Base-by-base conservation (phyloP, 495 filamentous ascomycete genomes). In the Penicillium lividum region DNA sequence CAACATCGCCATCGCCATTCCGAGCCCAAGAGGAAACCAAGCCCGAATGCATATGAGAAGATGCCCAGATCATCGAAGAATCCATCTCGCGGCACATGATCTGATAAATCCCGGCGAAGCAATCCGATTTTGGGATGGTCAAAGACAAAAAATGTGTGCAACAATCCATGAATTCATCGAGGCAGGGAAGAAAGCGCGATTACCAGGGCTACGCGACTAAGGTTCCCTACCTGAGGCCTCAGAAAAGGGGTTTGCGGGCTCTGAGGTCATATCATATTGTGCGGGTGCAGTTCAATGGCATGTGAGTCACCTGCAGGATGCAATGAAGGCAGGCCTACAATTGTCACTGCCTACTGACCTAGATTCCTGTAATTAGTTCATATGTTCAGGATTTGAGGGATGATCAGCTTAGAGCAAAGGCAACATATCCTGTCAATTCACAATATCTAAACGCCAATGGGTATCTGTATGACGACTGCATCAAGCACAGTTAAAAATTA, bases 41-140 rank as follows among this genome's bases (percentile, higher is more conserved):
- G 89, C 64, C 91, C 91, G 49, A 98, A 98, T 77, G 94, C 93
- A 0, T 97, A 98, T 72, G 94, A 98, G 77, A 93, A 89, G 73
- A 86, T 91, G 81, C 92, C 93, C 2, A 90, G 87, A 66, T 50
- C 64, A 27, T 67, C 57, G 29, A 72, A 71, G 45, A 58, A 44
- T 31, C n/a, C 47, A 50, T 27, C 28, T 4, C 28, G 47, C 11
- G n/a, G 22, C 0, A 30, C 28, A 50, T 31, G 13, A 50, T 33
- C 11, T 40, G 13, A 15, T n/a, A 5, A 16, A 40, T 13, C 13
- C 38, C 15, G 15, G 38, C 38, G 13, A 40, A 40, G 13, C 6
- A 40, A 40, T 13, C 15, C 38, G 3, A 40, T 16, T 13, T 3
- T 1, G 13, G 38, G 38, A n/a, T 40, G 15, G 38, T 40, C 38